phyloP scores from a whole-genome alignment of 768 basidiomycete genomes.

The Agaricus blazei region DNA sequence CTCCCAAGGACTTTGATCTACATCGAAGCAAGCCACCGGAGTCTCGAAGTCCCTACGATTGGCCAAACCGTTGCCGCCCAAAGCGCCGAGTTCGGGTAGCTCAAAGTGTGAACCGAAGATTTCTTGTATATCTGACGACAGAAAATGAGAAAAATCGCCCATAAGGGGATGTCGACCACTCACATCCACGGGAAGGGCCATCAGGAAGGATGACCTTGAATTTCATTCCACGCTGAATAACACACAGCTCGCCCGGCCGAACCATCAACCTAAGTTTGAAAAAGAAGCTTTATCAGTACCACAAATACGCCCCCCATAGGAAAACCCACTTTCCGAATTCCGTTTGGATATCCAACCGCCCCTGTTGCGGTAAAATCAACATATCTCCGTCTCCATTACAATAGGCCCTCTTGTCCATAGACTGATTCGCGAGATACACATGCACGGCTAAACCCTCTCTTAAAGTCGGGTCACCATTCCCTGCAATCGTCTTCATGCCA shows the following conservation, averaged over 20 bases:
- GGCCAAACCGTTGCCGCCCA: conserved; percentile 64
- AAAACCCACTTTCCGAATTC: conserved; percentile 57
- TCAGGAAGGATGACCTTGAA: conserved; percentile 58
- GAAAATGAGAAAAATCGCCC: background rate
- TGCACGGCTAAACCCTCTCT: conserved; percentile 63
- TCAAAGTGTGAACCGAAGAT: conserved; percentile 60
- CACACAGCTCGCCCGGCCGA: conserved; percentile 56
- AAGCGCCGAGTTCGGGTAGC: conserved; percentile 60
- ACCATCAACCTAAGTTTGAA: conserved; percentile 45
- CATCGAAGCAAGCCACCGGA: conserved; percentile 61
- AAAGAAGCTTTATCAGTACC: background rate
- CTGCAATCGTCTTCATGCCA: conserved; percentile 58
- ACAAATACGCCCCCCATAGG: background rate
- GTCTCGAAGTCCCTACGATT: conserved; percentile 60
- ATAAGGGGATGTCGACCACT: conserved; percentile 15
- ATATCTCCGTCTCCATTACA: conserved; percentile 63
- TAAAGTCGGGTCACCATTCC: conserved; percentile 58
- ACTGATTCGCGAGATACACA: conserved; percentile 53
- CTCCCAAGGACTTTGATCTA: conserved; percentile 58
- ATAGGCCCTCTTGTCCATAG: conserved; percentile 59
- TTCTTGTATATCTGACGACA: conserved; percentile 48
- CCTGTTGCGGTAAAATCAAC: conserved; percentile 61
- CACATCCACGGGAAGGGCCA: conserved; percentile 59
- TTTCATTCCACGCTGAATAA: conserved; percentile 63
- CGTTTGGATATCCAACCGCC: conserved; percentile 63